Percentiles rank a stretch among this genome's conserved stretches.
These are phyloP conservation scores for Isatis lusitanica DNA, from an alignment of 441 rosid genomes.

Conservation along the genomic window DNA sequence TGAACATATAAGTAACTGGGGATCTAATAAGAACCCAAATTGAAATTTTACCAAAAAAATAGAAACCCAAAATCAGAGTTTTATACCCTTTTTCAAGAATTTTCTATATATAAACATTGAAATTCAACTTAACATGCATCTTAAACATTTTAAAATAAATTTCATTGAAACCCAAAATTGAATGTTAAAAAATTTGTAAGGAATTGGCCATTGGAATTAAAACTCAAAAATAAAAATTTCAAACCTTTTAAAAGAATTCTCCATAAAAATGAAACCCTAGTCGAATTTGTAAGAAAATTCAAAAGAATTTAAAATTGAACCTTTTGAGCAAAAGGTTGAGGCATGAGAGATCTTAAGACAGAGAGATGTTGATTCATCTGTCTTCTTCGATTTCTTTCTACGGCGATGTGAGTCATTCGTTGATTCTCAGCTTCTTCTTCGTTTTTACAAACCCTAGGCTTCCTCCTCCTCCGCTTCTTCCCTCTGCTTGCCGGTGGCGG, in stretches of 20 bases:
- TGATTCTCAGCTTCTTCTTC: constrained; percentile 85
- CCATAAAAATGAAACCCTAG: constrained; percentile 12
- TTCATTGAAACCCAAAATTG: neutral
- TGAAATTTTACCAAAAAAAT: neutral
- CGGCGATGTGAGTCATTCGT: constrained; percentile 90
- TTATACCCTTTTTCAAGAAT: neutral
- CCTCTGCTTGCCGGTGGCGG: constrained; percentile 37
- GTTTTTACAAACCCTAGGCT: constrained; percentile 74
- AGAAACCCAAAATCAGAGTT: neutral
- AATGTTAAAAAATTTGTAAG: neutral
- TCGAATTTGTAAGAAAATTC: neutral
- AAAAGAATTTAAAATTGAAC: constrained; percentile 27
- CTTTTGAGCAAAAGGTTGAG: constrained; percentile 80
- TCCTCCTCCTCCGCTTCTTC: constrained; percentile 67
- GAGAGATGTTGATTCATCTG: constrained; percentile 86
- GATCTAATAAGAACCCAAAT: neutral
- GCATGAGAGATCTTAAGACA: constrained; percentile 82
- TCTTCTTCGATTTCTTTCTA: constrained; percentile 83
- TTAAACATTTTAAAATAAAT: neutral
- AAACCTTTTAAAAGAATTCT: neutral
- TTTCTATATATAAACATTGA: neutral
- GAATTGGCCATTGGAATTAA: neutral
- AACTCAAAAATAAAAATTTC: no score
- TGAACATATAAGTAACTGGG: neutral
- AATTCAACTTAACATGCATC: neutral